Evolutionary conservation across 164 flowering plant genomes (phyloP).

Genomic region (Chimonanthus praecox): DNA sequence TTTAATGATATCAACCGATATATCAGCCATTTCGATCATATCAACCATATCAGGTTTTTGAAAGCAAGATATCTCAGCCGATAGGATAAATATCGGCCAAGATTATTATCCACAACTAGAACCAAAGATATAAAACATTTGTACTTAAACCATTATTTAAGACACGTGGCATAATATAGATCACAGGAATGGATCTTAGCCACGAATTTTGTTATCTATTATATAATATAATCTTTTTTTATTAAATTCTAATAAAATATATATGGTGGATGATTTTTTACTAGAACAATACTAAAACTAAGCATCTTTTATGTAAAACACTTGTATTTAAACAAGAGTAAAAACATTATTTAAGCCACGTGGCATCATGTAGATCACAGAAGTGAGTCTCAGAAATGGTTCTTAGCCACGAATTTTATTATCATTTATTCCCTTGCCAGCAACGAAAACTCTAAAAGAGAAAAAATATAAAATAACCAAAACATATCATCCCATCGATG

Average conservation of each 20-base stretch:
- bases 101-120: background rate
- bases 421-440: background rate
- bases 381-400: background rate
- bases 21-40: too few species aligned
- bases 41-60: too few species aligned
- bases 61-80: too few species aligned
- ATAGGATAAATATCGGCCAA: background rate
- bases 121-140: background rate
- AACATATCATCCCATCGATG: background rate
- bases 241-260: too few species aligned
- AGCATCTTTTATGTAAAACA: background rate
- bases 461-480: background rate
- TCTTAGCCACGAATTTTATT: constrained; percentile 3
- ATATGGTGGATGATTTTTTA: too few species aligned
- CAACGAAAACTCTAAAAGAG: background rate
- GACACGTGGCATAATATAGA: background rate
- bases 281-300: too few species aligned
- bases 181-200: background rate
- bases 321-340: background rate
- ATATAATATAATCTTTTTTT: background rate
- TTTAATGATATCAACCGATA: too few species aligned
- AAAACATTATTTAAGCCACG: background rate
- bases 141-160: background rate
- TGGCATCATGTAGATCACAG: background rate
- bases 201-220: background rate